Conservation (phyloP, 2,329 filamentous ascomycete genomes). For the Gyromitra esculenta region DNA sequence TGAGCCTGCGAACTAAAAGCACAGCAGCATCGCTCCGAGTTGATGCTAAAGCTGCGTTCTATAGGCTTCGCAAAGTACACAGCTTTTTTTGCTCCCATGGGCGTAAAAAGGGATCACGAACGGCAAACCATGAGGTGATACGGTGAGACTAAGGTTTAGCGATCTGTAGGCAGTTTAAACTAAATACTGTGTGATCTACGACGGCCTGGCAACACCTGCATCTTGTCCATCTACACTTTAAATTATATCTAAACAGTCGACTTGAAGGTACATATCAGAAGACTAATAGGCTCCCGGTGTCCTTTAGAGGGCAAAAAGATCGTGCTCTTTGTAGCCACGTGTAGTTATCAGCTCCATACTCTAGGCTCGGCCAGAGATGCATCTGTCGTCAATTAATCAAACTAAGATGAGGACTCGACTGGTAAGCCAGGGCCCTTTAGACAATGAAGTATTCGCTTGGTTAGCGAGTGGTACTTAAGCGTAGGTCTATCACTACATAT, state of each 20-base stretch:
- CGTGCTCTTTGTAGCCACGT: not conserved
- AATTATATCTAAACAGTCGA: not conserved
- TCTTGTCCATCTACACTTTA: not conserved
- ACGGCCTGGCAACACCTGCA: not conserved
- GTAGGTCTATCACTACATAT: not conserved
- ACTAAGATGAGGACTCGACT: no score
- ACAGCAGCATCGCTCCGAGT: not conserved
- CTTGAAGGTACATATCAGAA: not conserved
- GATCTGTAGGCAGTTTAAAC: not conserved
- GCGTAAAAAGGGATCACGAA: not conserved
- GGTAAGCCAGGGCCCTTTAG: no score
- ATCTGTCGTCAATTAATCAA: no score
- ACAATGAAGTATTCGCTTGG: no score
- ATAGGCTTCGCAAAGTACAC: slow-evolving; percentile 15
- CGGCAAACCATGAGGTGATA: not conserved
- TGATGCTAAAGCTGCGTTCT: not conserved
- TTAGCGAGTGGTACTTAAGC: not conserved
- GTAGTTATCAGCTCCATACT: not conserved
- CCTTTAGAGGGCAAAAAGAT: not conserved
- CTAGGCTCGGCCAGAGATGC: no score
- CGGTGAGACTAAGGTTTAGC: slow-evolving; percentile 1
- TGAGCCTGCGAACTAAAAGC: slow-evolving; percentile 6
- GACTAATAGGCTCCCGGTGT: not conserved
- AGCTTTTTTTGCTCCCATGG: not conserved
- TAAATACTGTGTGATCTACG: not conserved